These are phyloP conservation scores for Colletotrichum sansevieriae DNA, from an alignment of 2,329 filamentous ascomycete species.

Conservation along the genomic window DNA sequence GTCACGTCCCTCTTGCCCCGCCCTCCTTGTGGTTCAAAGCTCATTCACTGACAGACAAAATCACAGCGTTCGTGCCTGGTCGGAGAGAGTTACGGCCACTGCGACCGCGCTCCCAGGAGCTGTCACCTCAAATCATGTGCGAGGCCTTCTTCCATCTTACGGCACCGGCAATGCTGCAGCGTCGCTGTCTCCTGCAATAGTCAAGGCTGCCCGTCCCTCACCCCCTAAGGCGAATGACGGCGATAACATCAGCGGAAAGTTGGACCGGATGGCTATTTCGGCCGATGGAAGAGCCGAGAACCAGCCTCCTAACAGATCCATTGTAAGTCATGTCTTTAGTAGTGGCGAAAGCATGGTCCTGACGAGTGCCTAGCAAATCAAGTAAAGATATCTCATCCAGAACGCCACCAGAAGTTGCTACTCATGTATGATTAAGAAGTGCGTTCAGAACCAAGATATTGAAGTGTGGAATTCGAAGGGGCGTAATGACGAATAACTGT, in stretches of 20 bases:
- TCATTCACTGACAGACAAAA: background rate
- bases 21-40: background rate
- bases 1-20: background rate
- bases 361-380: constrained; percentile 21
- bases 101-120: constrained; percentile 60
- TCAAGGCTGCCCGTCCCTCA: constrained; percentile 52
- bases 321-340: constrained; percentile 1
- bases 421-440: constrained; percentile 23
- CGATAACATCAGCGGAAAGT: constrained; percentile 42
- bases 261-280: constrained; percentile 39
- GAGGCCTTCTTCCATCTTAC: constrained; percentile 67
- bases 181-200: constrained; percentile 60
- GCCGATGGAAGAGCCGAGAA: constrained; percentile 60
- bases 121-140: constrained; percentile 66
- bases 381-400: constrained; percentile 3
- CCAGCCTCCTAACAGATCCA: constrained; percentile 50
- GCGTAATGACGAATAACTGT: constrained; percentile 9
- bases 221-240: constrained; percentile 46
- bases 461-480: constrained; percentile 9
- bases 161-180: constrained; percentile 63
- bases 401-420: constrained; percentile 20
- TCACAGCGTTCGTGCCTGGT: constrained; percentile 35
- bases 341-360: background rate
- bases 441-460: constrained; percentile 9
- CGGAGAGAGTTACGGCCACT: constrained; percentile 62